Evolutionary conservation across 345 rosid species (phyloP), one percentile per base, ranked within the genome.

Genomic region (Salix dunnii): DNA sequence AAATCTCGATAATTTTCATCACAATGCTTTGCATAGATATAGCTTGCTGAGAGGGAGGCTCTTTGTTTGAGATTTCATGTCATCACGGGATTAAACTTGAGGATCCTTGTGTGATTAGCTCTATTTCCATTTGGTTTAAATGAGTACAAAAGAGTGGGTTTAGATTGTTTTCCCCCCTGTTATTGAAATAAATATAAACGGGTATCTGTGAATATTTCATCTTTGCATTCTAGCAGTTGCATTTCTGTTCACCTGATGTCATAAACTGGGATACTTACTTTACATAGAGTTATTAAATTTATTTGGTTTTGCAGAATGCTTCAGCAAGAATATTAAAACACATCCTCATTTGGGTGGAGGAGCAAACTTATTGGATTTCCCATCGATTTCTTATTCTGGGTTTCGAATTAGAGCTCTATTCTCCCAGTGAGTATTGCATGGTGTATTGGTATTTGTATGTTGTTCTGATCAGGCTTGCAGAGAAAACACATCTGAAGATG

Each of bases 361-460:
- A 93, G 90, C 95, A 91, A 87, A 89, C 91, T 31, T 88, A 91
- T 80, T 96, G 99, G 99, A 92, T 96, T 82, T 97, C 97, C 33
- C 87, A 82, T 73, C 91, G 95, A 60, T 96, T 91, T 88, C 94
- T 96, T 74, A 78, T 85, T 71, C 84, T 94, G 83, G 99, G 99
- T 68, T 96, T 96, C 75, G 97, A 96, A 51, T 85, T 96, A 88
- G 98, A 94, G 69, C 98, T 94, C 63, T 96, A 92, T 86, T 91
- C 97, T 67, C 86, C 92, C 0, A 76, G 84, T 73, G 98, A 96
- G 85, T 92, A 88, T 85, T 91, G 97, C 86, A 92, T 96, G 98
- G 97, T 94, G 7, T 96, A 96, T 82, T 94, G 98, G 99, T 96
- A 94, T 71, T 68, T 88, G 72, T 91, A 92, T 77, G 87, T 83